A percentile compares a stretch with the other conserved stretches of the same genome.
Conservation (phyloP, 805 yeast genomes). For the Cyberlindnera lachancei region DNA sequence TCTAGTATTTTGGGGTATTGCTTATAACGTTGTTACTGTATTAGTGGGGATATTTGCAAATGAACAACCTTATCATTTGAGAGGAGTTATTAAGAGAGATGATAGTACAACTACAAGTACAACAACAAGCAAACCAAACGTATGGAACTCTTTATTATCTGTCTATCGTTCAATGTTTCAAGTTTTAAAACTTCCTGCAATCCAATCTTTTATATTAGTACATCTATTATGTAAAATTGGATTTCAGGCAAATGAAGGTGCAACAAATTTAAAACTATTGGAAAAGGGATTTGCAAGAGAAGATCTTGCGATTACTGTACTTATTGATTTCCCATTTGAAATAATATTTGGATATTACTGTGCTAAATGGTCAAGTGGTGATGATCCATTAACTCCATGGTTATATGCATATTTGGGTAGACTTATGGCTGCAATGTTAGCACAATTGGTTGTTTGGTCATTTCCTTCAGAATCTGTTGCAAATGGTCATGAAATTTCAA, state of each 20-base stretch:
- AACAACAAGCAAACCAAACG: no score
- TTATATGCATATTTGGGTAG: conserved; percentile 79
- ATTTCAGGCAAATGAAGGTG: conserved; percentile 93
- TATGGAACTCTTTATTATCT: conserved; percentile 29
- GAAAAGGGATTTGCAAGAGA: conserved; percentile 92
- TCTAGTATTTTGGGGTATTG: conserved; percentile 68
- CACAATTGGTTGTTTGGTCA: conserved; percentile 61
- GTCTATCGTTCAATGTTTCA: conserved; percentile 63
- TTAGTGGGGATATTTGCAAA: conserved; percentile 51
- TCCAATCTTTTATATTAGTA: conserved; percentile 65
- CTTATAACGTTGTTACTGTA: conserved; percentile 61
- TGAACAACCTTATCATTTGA: conserved; percentile 60
- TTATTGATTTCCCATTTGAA: conserved; percentile 94
- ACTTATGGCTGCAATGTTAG: conserved; percentile 63
- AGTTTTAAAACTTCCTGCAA: conserved; percentile 61
- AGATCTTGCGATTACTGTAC: conserved; percentile 84
- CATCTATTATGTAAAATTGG: conserved; percentile 83
- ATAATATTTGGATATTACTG: conserved; percentile 92
- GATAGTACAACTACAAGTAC: conserved; percentile 20
- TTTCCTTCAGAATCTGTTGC: conserved; percentile 58
- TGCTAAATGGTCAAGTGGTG: conserved; percentile 86
- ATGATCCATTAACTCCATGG: conserved; percentile 82
- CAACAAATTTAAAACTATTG: conserved; percentile 81
- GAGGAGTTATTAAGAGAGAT: conserved; percentile 23
- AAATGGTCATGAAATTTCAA: conserved; percentile 43